Percentiles rank a stretch among this genome's conserved stretches.
Evolutionary conservation across 139 green algal genomes (phyloP).

Genomic region (Trebouxia sp.): DNA sequence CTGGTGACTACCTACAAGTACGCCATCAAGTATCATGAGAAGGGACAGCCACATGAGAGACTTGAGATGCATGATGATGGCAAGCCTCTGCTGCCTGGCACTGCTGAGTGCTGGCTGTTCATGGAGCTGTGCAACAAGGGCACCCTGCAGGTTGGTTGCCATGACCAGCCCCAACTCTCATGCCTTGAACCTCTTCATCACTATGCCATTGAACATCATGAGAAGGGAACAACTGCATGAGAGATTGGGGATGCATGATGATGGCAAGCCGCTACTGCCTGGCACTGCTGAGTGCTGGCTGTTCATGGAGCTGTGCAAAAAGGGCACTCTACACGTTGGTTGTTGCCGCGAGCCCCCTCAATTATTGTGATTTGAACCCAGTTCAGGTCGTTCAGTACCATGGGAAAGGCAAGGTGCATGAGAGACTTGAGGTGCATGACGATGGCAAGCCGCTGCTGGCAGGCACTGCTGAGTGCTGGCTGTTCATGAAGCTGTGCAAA

Average conservation of each 20-base stretch:
- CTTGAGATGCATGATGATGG: neutral
- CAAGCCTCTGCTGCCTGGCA: neutral
- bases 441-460: constrained; percentile 1
- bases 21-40: constrained; percentile 26
- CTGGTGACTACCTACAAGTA: constrained; percentile 28
- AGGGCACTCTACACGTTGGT: constrained; percentile 16
- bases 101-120: constrained; percentile 26
- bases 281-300: constrained; percentile 23
- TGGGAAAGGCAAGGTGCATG: neutral
- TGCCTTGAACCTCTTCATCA: no score
- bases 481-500: constrained; percentile 29
- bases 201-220: constrained; percentile 22
- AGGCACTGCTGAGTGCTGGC: constrained; percentile 19
- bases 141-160: constrained; percentile 23
- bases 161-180: no score
- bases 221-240: neutral
- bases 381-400: constrained; percentile 18
- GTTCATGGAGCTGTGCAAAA: constrained; percentile 28
- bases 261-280: neutral
- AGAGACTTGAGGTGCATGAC: neutral
- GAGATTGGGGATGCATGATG: neutral
- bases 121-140: constrained; percentile 27
- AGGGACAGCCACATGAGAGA: neutral
- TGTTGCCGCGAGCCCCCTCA: no score
- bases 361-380: no score